Percentiles rank a stretch among this genome's conserved stretches.
Conservation (phyloP, 305 asterid species). For the Solanum chacoense region DNA sequence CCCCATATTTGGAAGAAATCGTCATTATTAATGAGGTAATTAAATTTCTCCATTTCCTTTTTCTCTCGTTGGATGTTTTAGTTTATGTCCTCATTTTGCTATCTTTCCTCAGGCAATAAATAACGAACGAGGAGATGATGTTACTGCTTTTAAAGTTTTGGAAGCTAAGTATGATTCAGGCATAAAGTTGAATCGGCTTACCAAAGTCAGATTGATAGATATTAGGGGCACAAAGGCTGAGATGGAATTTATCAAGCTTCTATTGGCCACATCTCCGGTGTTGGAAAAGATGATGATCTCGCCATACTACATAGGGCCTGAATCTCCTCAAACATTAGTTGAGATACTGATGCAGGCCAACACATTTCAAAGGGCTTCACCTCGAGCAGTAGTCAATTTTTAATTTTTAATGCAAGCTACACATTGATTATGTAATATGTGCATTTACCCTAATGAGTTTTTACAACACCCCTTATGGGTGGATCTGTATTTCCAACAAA, state of each 20-base stretch:
- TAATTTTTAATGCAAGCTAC: background rate
- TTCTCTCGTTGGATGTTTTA: background rate
- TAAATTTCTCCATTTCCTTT: background rate
- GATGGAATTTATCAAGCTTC: background rate
- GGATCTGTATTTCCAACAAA: too few species aligned
- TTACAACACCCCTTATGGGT: too few species aligned
- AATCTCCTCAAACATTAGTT: background rate
- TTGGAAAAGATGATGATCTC: background rate
- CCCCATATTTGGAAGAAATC: background rate
- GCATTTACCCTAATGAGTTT: too few species aligned
- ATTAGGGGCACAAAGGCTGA: background rate
- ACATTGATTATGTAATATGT: background rate
- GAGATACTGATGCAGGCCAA: background rate
- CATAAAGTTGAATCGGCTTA: background rate
- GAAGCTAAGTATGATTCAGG: background rate
- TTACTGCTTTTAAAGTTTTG: background rate
- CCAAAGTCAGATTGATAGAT: background rate
- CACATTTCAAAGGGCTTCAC: background rate
- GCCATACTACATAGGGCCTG: background rate
- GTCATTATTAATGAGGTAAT: background rate
- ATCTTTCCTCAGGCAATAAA: background rate
- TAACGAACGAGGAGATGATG: background rate
- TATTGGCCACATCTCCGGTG: background rate
- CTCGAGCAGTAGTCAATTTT: background rate
- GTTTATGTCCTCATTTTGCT: background rate